Evolutionary conservation across 352 stramenopile genomes (phyloP).

Genomic region (Globisporangium paroecandrum): DNA sequence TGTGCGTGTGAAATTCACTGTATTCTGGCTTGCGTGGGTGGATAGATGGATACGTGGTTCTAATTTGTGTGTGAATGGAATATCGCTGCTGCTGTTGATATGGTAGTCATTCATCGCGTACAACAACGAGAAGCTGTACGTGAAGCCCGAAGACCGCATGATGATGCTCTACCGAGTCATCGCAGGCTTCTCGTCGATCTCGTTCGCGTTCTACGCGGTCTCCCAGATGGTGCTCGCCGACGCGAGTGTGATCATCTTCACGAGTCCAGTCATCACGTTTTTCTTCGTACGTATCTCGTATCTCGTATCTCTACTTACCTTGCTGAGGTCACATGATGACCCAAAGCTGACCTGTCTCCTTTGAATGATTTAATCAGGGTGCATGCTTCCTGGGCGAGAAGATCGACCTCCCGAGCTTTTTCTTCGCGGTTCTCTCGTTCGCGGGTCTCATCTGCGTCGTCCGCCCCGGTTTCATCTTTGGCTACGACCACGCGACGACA

Average conservation of each 20-base stretch:
- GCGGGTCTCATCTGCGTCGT: constrained; percentile 44
- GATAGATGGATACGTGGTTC: not conserved
- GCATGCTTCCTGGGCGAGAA: constrained; percentile 19
- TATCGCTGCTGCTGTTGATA: constrained; percentile 37
- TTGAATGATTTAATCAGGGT: not conserved
- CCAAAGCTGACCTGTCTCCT: not conserved
- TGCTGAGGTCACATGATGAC: not conserved
- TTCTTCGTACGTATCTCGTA: constrained; percentile 45
- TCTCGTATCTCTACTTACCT: not conserved
- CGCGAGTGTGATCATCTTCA: constrained; percentile 70
- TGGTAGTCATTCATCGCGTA: constrained; percentile 22
- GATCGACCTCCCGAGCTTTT: constrained; percentile 34
- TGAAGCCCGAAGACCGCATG: constrained; percentile 41
- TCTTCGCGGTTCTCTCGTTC: constrained; percentile 33
- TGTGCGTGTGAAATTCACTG: constrained; percentile 26
- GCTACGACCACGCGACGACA: constrained; percentile 19
- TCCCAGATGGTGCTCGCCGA: constrained; percentile 82
- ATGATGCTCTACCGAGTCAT: constrained; percentile 56
- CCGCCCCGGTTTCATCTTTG: constrained; percentile 42
- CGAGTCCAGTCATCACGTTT: constrained; percentile 68
- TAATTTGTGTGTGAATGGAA: not conserved
- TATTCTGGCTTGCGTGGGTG: not conserved
- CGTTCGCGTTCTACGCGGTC: constrained; percentile 72
- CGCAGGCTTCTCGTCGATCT: constrained; percentile 65
- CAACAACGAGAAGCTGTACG: constrained; percentile 38